Conservation (phyloP, 1,284 basidiomycete genomes). For the Leccinum huronense region DNA sequence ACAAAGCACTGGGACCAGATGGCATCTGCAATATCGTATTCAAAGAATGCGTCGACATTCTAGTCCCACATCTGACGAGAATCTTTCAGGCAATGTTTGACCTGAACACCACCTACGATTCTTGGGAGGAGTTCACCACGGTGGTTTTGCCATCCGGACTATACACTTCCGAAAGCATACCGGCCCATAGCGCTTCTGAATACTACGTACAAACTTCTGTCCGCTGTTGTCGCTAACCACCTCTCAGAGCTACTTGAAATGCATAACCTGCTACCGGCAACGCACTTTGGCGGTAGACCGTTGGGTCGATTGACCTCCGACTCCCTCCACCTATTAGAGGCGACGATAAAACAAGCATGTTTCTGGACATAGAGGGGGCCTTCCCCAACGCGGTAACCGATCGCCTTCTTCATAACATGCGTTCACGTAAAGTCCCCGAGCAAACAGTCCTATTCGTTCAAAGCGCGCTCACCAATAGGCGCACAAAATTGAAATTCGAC, state of each 20-base stretch:
- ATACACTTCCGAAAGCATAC: neutral
- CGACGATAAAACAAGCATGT: neutral
- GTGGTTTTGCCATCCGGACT: neutral
- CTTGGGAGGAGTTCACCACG: neutral
- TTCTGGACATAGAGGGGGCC: too few species aligned
- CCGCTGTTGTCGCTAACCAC: neutral
- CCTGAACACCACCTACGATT: neutral
- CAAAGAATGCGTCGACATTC: too few species aligned
- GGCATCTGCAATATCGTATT: too few species aligned
- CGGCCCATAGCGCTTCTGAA: neutral
- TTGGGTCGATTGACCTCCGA: neutral
- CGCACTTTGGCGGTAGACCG: neutral
- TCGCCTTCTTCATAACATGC: too few species aligned
- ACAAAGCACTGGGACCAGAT: neutral
- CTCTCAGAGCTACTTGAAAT: neutral
- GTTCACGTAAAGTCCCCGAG: neutral
- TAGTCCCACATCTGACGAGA: neutral
- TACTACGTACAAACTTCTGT: neutral
- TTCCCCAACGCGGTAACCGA: too few species aligned
- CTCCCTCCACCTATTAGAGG: conserved; percentile 8
- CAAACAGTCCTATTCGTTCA: neutral
- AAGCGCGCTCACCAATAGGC: neutral
- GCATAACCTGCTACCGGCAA: neutral
- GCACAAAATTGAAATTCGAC: conserved; percentile 17
- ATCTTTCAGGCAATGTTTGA: neutral